Evolutionary conservation across 257 asterid genomes (phyloP).

Genomic region (Capsicum chinense): DNA sequence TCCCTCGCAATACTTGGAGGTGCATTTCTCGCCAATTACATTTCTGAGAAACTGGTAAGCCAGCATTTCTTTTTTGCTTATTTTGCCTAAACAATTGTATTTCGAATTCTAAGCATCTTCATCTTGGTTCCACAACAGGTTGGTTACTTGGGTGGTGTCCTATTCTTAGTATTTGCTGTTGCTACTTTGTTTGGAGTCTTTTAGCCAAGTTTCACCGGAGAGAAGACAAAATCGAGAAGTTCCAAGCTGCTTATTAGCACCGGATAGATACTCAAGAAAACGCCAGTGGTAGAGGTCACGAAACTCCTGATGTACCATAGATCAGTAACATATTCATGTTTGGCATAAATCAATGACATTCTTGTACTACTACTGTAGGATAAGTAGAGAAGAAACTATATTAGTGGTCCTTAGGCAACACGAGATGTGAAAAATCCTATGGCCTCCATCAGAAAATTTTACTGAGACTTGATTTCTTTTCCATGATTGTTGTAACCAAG

Average conservation of each 20-base stretch:
- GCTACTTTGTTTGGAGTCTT: slow-evolving; percentile 93
- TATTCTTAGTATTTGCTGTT: slow-evolving; percentile 75
- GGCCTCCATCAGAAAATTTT: neutral
- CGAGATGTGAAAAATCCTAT: neutral
- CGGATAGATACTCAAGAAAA: neutral
- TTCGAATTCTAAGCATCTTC: slow-evolving; percentile 28
- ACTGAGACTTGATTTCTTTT: neutral
- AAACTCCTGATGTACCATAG: slow-evolving; percentile 16
- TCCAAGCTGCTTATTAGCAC: neutral
- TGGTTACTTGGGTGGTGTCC: slow-evolving; percentile 85
- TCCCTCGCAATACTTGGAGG: slow-evolving; percentile 89
- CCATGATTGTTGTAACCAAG: neutral
- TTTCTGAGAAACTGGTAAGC: slow-evolving; percentile 92
- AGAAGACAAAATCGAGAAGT: neutral
- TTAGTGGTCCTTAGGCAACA: slow-evolving; percentile 13
- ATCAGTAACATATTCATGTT: slow-evolving; percentile 6
- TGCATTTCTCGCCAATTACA: slow-evolving; percentile 85
- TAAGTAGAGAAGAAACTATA: slow-evolving; percentile 17
- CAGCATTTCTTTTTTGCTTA: neutral
- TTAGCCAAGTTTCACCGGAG: slow-evolving; percentile 39
- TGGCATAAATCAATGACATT: neutral
- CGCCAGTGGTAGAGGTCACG: neutral
- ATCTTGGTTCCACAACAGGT: slow-evolving; percentile 56
- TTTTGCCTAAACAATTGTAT: neutral
- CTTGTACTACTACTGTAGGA: slow-evolving; percentile 32